phyloP scores from a whole-genome alignment of 805 yeast species.

The Priceomyces melissophilus region DNA sequence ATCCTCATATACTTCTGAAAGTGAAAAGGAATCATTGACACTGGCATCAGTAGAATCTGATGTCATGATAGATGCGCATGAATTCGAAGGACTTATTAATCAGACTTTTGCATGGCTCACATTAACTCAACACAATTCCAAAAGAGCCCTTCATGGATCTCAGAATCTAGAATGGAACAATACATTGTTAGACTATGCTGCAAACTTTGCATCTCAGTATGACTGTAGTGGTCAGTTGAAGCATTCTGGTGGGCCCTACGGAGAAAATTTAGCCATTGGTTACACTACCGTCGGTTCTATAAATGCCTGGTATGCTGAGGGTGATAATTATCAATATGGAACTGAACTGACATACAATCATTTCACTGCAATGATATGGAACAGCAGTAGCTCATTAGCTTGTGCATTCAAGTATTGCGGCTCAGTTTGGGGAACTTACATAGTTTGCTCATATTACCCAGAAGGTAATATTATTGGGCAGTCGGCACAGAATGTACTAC shows the following conservation, averaged over 20 bases:
- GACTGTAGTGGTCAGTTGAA: conserved; percentile 31
- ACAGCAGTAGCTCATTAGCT: conserved; percentile 26
- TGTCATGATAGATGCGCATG: too few relatives aligned
- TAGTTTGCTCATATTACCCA: conserved; percentile 36
- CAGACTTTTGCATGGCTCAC: conserved; percentile 18
- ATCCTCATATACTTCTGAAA: too few relatives aligned
- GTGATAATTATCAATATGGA: conserved; percentile 25
- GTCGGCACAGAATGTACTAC: conserved; percentile 22
- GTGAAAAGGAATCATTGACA: too few relatives aligned
- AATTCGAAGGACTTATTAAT: not conserved
- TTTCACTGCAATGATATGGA: conserved; percentile 40
- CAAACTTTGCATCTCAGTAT: conserved; percentile 27
- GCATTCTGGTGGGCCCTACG: conserved; percentile 35
- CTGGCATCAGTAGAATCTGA: too few relatives aligned
- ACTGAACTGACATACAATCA: conserved; percentile 29
- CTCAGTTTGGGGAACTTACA: conserved; percentile 32
- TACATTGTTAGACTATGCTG: conserved; percentile 28
- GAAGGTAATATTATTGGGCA: conserved; percentile 29
- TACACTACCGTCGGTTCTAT: conserved; percentile 31
- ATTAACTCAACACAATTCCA: conserved; percentile 25
- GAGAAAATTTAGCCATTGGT: conserved; percentile 41
- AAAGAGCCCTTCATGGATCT: conserved; percentile 28
- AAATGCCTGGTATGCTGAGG: conserved; percentile 41
- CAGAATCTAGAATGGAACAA: conserved; percentile 30
- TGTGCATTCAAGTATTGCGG: conserved; percentile 33